Evolutionary conservation across 78 protist genomes (phyloP), one percentile per base, ranked within the genome.

Genomic region (Dictyostelium brefeldianum): DNA sequence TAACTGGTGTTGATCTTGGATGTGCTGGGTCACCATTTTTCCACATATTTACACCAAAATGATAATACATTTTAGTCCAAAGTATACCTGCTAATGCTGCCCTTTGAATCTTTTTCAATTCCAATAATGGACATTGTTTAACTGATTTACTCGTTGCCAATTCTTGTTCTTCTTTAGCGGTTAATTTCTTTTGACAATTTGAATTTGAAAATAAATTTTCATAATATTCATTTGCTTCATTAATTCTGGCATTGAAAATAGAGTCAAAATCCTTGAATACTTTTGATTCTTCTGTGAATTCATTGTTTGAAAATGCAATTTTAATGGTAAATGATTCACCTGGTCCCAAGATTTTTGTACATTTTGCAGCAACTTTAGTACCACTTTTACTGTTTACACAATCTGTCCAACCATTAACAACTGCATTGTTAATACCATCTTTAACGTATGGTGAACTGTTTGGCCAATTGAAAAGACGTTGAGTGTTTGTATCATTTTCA

Each of bases 31-130:
- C 87, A 51, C 89, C 96, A 14, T 64, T 73, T 12, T 90, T 91
- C 98, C 98, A 97, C 64, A 89, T 50, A 8, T 92, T 17, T n/a
- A 97, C 97, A 48, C 82, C 77, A 75, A 92, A 97, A 73, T 94
- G 96, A 84, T 81, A 97, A 50, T 80, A 97, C 89, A 80, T 90
- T 91, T 97, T 97, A 18, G 92, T 71, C 97, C 97, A 96, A 54
- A 97, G 69, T 43, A 97, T 9, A 20, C 97, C 97, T 0, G 98
- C 97, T 18, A 56, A 84, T 22, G 98, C 94, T 82, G 89, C 94
- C 27, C 96, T 54, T 18, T 46, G 81, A 46, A 89, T 50, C 17
- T 5, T 25, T 48, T 46, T 56, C 9, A 87, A 9, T 65, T 96
- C 96, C 2, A 2, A 3, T 36, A 36, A 36, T 36, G 43, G 2